Base-by-base conservation (phyloP, 2,329 filamentous ascomycete genomes). In the Amphichorda felina region DNA sequence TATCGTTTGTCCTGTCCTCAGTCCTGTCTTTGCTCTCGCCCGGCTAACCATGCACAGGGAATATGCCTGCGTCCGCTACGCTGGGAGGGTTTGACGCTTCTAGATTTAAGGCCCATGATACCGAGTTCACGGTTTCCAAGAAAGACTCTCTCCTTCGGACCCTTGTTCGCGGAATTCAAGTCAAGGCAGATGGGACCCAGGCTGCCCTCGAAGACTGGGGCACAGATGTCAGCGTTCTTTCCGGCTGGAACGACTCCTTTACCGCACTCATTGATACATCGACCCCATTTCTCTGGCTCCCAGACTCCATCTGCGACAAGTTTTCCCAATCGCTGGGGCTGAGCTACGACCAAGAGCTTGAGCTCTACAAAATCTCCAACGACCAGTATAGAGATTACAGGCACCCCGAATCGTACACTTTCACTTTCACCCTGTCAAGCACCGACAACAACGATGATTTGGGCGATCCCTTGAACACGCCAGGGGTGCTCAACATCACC, bases 31-130 rank as follows among this genome's bases (percentile, higher is more conserved):
- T 21, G 15, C 16, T 14, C 14, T 30, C 34, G 34, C n/a, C n/a
- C n/a, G n/a, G n/a, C 42, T 50, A 18, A 48, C 34, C 5, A 6
- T 6, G 17, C 41, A 36, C 41, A 57, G 51, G 48, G 37, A 57
- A 60, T 38, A 40, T 59, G 8, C 66, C 70, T 8, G 64, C 65
- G 26, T 78, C 75, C 21, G 54, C 86, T 31, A 82, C 76, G 0
- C 58, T 87, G 8, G 82, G 82, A 16, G 81, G 82, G 19, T 84
- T 79, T 48, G 82, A 86, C 49, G 53, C 63, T 10, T 67, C 70
- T 30, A 69, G 78, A 30, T 75, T 82, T 39, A 59, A 72, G 22
- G 57, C 66, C 2, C 81, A 85, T 50, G 59, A 75, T 36, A 61
- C 66, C 10, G 63, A 62, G 2, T 85, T 85, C 51, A 65, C 59